Evolutionary conservation across 163 green algal genomes (phyloP).

Genomic region (Coccomyxa subellipsoidea): DNA sequence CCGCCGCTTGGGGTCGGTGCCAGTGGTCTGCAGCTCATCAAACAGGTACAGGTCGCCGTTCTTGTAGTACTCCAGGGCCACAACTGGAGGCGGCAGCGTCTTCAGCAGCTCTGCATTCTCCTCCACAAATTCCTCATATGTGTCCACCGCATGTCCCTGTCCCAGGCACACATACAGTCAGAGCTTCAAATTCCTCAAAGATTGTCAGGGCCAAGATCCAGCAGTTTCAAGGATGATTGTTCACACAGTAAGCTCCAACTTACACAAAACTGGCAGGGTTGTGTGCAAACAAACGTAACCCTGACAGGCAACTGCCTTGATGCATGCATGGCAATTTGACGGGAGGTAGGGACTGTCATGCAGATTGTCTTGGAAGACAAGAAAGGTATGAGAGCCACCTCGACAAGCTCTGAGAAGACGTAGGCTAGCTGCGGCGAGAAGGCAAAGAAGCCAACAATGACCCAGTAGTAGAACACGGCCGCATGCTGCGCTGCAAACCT

Average conservation of each 20-base stretch:
- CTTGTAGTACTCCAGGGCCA: constrained; percentile 91
- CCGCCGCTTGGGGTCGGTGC: constrained; percentile 3
- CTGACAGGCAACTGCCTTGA: too few species aligned
- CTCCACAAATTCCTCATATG: constrained; percentile 84
- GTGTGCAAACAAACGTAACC: too few species aligned
- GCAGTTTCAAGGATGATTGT: not conserved
- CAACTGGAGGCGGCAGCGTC: constrained; percentile 75
- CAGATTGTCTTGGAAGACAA: too few species aligned
- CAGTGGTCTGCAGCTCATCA: constrained; percentile 84
- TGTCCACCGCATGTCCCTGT: constrained; percentile 79
- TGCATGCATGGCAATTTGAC: too few species aligned
- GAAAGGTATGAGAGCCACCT: constrained; percentile 31
- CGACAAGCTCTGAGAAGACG: constrained; percentile 89
- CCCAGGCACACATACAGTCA: not conserved
- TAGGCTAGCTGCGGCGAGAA: constrained; percentile 81
- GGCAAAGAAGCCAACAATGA: constrained; percentile 71
- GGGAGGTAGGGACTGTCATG: too few species aligned
- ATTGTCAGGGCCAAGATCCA: not conserved
- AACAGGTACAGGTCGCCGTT: constrained; percentile 78
- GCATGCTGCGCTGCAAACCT: constrained; percentile 87
- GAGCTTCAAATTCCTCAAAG: not conserved
- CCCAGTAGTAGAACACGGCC: constrained; percentile 91
- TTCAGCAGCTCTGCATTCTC: constrained; percentile 80
- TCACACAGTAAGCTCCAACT: too few species aligned
- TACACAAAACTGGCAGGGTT: too few species aligned